Conservation (phyloP, 345 rosid genomes). For the Nasturtium officinale region DNA sequence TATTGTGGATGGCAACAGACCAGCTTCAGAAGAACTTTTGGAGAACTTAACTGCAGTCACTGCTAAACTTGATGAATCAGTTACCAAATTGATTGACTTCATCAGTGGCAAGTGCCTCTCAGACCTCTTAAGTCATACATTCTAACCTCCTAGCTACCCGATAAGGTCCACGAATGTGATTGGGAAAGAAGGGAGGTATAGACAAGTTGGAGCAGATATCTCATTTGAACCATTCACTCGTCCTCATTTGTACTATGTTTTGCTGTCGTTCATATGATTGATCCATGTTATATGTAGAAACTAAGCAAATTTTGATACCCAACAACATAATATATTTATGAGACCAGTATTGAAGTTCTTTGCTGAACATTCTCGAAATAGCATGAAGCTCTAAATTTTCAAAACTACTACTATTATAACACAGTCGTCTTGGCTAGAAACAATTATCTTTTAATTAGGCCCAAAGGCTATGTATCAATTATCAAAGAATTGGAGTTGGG, state of each 20-base stretch:
- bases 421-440: constrained; percentile 10
- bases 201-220: neutral
- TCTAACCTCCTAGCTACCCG: neutral
- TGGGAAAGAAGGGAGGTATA: constrained; percentile 1
- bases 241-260: neutral
- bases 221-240: neutral
- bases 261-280: constrained; percentile 7
- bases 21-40: constrained; percentile 72
- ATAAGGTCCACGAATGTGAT: constrained; percentile 17
- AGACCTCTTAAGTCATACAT: constrained; percentile 56
- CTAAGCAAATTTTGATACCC: constrained; percentile 23
- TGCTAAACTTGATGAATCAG: constrained; percentile 58
- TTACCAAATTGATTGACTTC: constrained; percentile 63
- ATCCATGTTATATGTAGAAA: constrained; percentile 19
- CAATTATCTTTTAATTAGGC: constrained; percentile 3
- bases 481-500: constrained; percentile 19
- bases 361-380: constrained; percentile 4
- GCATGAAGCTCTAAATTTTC: constrained; percentile 3
- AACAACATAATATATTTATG: constrained; percentile 2
- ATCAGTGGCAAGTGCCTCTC: constrained; percentile 69
- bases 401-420: neutral
- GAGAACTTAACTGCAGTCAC: constrained; percentile 77
- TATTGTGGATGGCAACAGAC: constrained; percentile 72
- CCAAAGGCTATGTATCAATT: constrained; percentile 3
- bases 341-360: neutral